Percentiles rank a stretch among this genome's conserved stretches.
These are phyloP conservation scores for Ceratocystis alfenasii DNA, from an alignment of 2,329 filamentous ascomycete species.

Conservation along the genomic window DNA sequence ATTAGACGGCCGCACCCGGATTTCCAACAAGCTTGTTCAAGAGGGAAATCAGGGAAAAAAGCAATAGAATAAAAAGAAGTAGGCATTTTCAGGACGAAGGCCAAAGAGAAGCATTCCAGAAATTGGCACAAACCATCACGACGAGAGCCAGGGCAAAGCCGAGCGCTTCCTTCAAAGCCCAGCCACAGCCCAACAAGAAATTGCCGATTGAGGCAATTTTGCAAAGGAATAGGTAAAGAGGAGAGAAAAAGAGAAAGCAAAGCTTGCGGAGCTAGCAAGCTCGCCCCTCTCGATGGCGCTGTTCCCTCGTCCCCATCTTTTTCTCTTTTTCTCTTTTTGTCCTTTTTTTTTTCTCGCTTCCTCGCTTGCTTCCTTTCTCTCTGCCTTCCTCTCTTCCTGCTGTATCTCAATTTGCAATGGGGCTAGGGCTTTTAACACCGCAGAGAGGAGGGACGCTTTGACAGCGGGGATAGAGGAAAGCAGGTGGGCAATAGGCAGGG, in stretches of 20 bases:
- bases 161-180: neutral
- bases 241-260: neutral
- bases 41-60: neutral
- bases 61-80: neutral
- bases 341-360: too few species aligned
- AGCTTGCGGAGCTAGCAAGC: neutral
- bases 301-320: neutral
- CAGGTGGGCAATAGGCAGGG: neutral
- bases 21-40: neutral
- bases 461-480: neutral
- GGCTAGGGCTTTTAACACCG: neutral
- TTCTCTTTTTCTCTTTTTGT: neutral
- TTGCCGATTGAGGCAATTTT: constrained; percentile 10
- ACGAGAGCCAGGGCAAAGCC: neutral
- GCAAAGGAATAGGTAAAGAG: neutral
- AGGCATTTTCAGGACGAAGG: neutral
- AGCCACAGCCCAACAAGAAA: neutral
- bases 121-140: neutral
- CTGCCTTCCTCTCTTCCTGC: neutral
- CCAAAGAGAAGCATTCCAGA: neutral
- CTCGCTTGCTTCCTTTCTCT: neutral
- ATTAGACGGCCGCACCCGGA: neutral
- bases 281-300: neutral
- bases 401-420: neutral
- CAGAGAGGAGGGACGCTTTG: neutral